phyloP scores from a whole-genome alignment of 106 monocot genomes.

The Acorus calamus region DNA sequence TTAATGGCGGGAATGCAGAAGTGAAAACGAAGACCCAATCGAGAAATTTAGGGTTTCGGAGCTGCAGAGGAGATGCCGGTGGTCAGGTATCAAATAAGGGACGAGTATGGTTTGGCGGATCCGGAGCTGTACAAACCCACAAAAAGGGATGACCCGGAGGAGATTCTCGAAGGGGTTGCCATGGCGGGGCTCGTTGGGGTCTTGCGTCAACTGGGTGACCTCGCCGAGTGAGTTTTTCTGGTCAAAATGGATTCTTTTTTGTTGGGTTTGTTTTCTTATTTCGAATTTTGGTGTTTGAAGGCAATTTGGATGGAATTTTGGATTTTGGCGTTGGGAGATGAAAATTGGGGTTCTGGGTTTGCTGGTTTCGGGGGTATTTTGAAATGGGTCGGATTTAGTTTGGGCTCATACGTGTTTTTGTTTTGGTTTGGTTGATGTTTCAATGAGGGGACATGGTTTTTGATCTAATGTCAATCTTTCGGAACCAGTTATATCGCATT shows the following conservation, averaged over 20 bases:
- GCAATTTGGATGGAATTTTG: too few species aligned
- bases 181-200: conserved; percentile 98
- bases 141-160: conserved; percentile 89
- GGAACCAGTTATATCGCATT: too few species aligned
- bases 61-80: conserved; percentile 44
- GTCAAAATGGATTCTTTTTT: background rate
- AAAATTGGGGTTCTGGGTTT: too few species aligned
- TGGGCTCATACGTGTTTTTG: too few species aligned
- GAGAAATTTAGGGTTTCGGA: background rate
- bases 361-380: too few species aligned
- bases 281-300: too few species aligned
- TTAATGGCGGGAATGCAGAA: conserved; percentile 13
- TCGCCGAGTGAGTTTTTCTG: conserved; percentile 58
- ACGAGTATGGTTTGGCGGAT: conserved; percentile 85
- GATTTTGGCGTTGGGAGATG: too few species aligned
- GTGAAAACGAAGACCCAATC: background rate
- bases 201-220: conserved; percentile 95
- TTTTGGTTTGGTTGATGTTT: too few species aligned
- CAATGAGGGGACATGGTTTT: too few species aligned
- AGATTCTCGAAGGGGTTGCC: conserved; percentile 92
- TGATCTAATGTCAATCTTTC: too few species aligned
- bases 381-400: too few species aligned
- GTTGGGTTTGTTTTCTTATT: background rate
- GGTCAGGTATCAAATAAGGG: conserved; percentile 73
- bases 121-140: conserved; percentile 64